Conservation (phyloP, 768 basidiomycete genomes). For the Pleurotus platypus region DNA sequence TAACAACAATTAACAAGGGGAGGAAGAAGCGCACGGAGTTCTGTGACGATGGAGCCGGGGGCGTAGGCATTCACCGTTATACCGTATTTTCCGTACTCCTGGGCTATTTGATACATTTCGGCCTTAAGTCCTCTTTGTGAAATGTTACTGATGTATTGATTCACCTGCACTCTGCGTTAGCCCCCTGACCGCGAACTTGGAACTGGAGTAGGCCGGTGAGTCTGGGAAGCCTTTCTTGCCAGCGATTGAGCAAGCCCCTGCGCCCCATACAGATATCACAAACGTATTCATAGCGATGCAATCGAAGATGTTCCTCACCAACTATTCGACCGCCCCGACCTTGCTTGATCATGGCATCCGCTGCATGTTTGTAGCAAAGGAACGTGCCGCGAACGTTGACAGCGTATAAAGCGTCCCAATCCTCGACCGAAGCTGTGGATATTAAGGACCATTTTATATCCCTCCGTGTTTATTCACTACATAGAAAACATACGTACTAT, state of each 20-base stretch:
- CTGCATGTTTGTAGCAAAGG: slow-evolving; percentile 39
- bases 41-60: slow-evolving; percentile 28
- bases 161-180: slow-evolving; percentile 21
- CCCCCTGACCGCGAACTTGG: not conserved
- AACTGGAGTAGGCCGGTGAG: not conserved
- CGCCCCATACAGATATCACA: no score
- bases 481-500: not conserved
- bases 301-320: no score
- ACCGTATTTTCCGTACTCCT: slow-evolving; percentile 26
- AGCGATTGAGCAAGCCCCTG: slow-evolving; percentile 34
- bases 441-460: not conserved
- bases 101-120: slow-evolving; percentile 14
- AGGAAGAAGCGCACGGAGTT: slow-evolving; percentile 20
- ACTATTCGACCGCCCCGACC: slow-evolving; percentile 37
- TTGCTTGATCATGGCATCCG: slow-evolving; percentile 37
- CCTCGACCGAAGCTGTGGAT: slow-evolving; percentile 22
- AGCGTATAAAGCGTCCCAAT: slow-evolving; percentile 26
- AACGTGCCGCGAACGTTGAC: slow-evolving; percentile 39
- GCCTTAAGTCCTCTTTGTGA: no score
- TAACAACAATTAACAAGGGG: no score
- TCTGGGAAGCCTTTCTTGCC: slow-evolving; percentile 29
- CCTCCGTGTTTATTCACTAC: not conserved
- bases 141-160: not conserved
- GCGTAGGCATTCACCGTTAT: slow-evolving; percentile 40
- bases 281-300: no score